Conservation (phyloP, 2,329 filamentous ascomycete genomes). For the Phyllosticta capitalensis region DNA sequence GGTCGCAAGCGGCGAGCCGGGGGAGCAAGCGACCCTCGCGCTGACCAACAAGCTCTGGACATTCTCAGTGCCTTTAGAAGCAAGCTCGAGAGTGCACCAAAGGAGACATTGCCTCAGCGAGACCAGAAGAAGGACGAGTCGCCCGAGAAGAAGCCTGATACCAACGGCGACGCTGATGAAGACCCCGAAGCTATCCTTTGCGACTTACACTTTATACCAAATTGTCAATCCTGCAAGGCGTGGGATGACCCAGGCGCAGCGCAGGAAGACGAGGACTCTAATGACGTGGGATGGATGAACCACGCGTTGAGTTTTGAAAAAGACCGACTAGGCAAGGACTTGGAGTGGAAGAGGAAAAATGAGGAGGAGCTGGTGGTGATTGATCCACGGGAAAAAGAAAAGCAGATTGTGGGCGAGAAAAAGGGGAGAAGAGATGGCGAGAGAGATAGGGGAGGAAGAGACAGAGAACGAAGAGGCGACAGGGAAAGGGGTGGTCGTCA, state of each 20-base stretch:
- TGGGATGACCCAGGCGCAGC: slow-evolving; percentile 50
- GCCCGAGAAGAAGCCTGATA: not conserved
- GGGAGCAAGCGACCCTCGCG: slow-evolving; percentile 34
- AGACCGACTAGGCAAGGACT: slow-evolving; percentile 80
- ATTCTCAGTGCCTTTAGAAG: slow-evolving; percentile 71
- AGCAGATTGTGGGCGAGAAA: slow-evolving; percentile 51
- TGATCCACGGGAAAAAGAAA: slow-evolving; percentile 76
- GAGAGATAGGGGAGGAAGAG: not conserved
- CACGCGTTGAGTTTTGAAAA: slow-evolving; percentile 80
- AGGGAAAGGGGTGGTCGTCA: not conserved
- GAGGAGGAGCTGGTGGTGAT: slow-evolving; percentile 81
- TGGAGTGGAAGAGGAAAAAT: slow-evolving; percentile 82
- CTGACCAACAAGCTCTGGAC: slow-evolving; percentile 51
- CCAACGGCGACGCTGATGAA: slow-evolving; percentile 18
- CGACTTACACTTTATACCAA: slow-evolving; percentile 90
- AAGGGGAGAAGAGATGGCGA: slow-evolving; percentile 38
- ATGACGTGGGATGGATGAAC: slow-evolving; percentile 67
- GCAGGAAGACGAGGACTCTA: slow-evolving; percentile 42
- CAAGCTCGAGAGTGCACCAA: slow-evolving; percentile 43
- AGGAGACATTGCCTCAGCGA: not conserved
- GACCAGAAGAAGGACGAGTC: not conserved
- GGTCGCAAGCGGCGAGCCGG: slow-evolving; percentile 61
- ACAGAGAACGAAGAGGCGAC: not conserved
- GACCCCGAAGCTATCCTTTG: slow-evolving; percentile 64
- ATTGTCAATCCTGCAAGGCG: slow-evolving; percentile 82